Evolutionary conservation across 306 rosid species (phyloP).

Genomic region (Lathyrus sativus): DNA sequence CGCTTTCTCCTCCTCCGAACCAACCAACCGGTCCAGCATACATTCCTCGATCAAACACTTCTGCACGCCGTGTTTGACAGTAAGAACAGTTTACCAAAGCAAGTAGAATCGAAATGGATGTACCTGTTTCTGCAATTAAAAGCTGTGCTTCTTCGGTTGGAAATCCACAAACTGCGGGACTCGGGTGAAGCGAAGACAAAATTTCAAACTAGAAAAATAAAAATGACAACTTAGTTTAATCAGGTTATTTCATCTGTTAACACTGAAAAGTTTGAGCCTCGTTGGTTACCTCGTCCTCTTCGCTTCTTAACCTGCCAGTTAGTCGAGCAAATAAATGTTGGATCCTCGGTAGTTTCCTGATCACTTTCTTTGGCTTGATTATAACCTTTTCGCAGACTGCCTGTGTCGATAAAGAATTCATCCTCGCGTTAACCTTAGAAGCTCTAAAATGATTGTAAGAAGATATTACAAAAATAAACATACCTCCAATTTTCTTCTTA

Average conservation of each 20-base stretch:
- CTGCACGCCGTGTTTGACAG: constrained; percentile 48
- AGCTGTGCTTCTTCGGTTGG: constrained; percentile 88
- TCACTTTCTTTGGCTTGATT: constrained; percentile 70
- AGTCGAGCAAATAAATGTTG: constrained; percentile 86
- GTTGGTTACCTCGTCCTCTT: constrained; percentile 83
- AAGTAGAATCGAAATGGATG: constrained; percentile 24
- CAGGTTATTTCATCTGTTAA: constrained; percentile 15
- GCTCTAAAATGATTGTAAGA: constrained; percentile 4
- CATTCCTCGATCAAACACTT: constrained; percentile 93
- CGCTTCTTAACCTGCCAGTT: constrained; percentile 64
- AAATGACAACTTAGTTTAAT: constrained; percentile 19
- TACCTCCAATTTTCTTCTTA: constrained; percentile 82
- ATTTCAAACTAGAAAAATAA: constrained; percentile 62
- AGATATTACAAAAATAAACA: constrained; percentile 37
- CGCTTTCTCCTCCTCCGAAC: constrained; percentile 99
- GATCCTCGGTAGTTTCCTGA: constrained; percentile 79
- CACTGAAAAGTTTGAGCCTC: constrained; percentile 16
- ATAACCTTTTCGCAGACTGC: constrained; percentile 66
- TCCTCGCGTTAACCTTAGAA: constrained; percentile 17
- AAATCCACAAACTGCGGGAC: constrained; percentile 96
- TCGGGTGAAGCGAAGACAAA: constrained; percentile 90
- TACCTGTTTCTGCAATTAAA: constrained; percentile 86
- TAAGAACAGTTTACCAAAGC: constrained; percentile 16
- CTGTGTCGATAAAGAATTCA: constrained; percentile 41
- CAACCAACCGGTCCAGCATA: constrained; percentile 99